phyloP scores from a whole-genome alignment of 495 filamentous ascomycete species.

The Lepraria neglecta region DNA sequence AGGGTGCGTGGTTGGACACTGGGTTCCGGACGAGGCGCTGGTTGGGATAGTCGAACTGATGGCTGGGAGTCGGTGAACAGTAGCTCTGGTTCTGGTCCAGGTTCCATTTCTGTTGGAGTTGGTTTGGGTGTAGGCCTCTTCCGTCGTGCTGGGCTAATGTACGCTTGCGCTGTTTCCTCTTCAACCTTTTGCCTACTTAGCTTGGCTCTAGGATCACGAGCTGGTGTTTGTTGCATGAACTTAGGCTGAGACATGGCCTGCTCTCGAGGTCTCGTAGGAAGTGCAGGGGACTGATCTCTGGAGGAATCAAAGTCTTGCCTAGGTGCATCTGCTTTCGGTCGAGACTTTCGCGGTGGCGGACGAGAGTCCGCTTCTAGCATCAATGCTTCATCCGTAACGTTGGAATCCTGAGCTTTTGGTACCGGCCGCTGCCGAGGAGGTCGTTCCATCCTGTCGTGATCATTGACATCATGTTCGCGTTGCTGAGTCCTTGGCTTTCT shows the following conservation, averaged over 20 bases:
- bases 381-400: conserved; percentile 80
- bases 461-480: conserved; percentile 5
- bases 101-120: conserved; percentile 23
- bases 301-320: conserved; percentile 25
- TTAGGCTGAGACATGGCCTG: conserved; percentile 45
- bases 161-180: conserved; percentile 76
- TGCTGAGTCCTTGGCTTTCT: conserved; percentile 14
- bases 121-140: conserved; percentile 54
- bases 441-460: conserved; percentile 12
- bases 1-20: conserved; percentile 32
- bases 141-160: conserved; percentile 81
- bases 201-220: conserved; percentile 50
- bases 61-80: conserved; percentile 48
- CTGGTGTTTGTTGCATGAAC: conserved; percentile 35
- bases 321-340: conserved; percentile 29
- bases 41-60: conserved; percentile 34
- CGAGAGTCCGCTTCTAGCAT: conserved; percentile 68
- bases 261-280: conserved; percentile 38
- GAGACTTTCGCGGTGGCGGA: conserved; percentile 41
- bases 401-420: conserved; percentile 26
- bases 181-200: conserved; percentile 67
- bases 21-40: conserved; percentile 38
- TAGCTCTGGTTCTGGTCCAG: conserved; percentile 48
- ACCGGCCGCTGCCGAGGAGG: conserved; percentile 6
- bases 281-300: conserved; percentile 44